Base-by-base conservation (phyloP, 805 yeast species). In the Yarrowia sp. region DNA sequence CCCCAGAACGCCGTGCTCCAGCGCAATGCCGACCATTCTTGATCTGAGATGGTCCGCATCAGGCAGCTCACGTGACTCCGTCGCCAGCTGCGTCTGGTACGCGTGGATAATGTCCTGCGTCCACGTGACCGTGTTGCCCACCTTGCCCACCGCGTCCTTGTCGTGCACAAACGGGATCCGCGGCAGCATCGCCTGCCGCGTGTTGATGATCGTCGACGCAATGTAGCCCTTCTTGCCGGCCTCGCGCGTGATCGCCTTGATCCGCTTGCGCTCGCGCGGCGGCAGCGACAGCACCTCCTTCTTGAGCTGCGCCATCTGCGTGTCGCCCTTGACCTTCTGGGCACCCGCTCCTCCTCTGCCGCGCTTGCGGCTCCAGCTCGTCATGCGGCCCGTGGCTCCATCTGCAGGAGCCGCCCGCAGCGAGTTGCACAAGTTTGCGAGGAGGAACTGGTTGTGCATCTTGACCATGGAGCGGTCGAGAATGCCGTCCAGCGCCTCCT, bases 41-140 rank as follows among this genome's bases (percentile, higher is more conserved):
- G 84, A 76, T 59, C 83, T 81, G 46, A 94, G 73, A 36, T 80
- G 80, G 47, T 85, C 91, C 39, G 80, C 78, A 66, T 93, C 98
- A 0, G 97, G 97, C 5, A 94, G 72, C 65, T 92, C 92, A 70
- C 79, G 89, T 35, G 83, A 78, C 66, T 93, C 96, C 0, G 88
- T 77, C 1, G 93, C 81, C 33, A 92, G 77, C 4, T 94, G 93
- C 1, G 94, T 83, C 67, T 88, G 90, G 62, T 90, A 81, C 3
- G 94, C 96, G 69, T 87, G 91, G 61, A 87, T 81, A 16, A 94
- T 89, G 70, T 94, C 98, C 72, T 92, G 97, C 21, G 96, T 90
- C 93, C 97, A 91, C 67, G 87, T 87, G 56, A 67, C 69, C 6
- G 76, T 71, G 62, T 71, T 72, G 44, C 68, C 65, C 21, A 46